phyloP scores from a whole-genome alignment of 306 rosid species.

The Vicia faba region DNA sequence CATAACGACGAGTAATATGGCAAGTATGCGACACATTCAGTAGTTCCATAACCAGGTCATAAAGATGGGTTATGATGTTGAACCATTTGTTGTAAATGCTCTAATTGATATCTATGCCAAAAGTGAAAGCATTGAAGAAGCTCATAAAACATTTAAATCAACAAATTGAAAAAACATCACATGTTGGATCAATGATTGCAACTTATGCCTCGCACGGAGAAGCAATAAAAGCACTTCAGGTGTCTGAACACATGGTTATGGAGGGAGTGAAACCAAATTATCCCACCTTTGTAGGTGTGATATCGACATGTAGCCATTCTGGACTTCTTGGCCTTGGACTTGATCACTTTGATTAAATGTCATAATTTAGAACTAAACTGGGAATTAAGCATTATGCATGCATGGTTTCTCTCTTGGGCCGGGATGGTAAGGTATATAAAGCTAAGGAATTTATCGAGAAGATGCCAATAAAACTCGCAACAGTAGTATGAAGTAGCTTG shows the following conservation, averaged over 20 bases:
- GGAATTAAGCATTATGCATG: slow-evolving; percentile 89
- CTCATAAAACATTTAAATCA: slow-evolving; percentile 52
- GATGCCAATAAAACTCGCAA: slow-evolving; percentile 75
- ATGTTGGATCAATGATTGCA: slow-evolving; percentile 90
- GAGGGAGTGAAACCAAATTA: slow-evolving; percentile 62
- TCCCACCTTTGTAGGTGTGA: slow-evolving; percentile 77
- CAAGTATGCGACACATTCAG: slow-evolving; percentile 72
- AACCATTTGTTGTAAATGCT: slow-evolving; percentile 70
- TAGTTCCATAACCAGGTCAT: slow-evolving; percentile 83
- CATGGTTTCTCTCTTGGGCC: slow-evolving; percentile 77
- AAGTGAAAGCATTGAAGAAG: slow-evolving; percentile 76
- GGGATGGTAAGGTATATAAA: slow-evolving; percentile 66
- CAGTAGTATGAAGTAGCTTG: slow-evolving; percentile 84
- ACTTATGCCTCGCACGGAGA: slow-evolving; percentile 88
- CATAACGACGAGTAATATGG: slow-evolving; percentile 67
- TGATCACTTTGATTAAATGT: slow-evolving; percentile 64
- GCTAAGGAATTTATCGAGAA: slow-evolving; percentile 68
- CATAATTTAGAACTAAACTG: slow-evolving; percentile 56
- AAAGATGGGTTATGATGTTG: slow-evolving; percentile 66
- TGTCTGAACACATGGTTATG: slow-evolving; percentile 57
- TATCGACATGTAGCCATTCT: slow-evolving; percentile 84
- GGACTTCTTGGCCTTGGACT: slow-evolving; percentile 79
- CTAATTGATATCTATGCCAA: slow-evolving; percentile 87
- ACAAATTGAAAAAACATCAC: slow-evolving; percentile 58
- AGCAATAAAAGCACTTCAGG: slow-evolving; percentile 61